phyloP scores from a whole-genome alignment of 805 yeast species.

The Kodamaea kakaduensis region DNA sequence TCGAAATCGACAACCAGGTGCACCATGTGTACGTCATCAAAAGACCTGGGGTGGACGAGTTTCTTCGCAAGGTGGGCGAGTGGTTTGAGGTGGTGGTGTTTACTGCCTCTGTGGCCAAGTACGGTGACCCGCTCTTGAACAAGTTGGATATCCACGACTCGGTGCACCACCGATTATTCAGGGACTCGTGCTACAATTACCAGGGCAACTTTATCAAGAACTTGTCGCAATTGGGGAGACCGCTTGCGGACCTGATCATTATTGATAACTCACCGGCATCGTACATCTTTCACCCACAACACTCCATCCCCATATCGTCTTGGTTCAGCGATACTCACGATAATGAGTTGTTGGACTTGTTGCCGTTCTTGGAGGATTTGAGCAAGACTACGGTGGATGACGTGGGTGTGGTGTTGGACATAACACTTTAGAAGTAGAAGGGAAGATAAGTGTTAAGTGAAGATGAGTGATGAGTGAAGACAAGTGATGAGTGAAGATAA shows the following conservation, averaged over 20 bases:
- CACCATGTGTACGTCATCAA: slow-evolving; percentile 96
- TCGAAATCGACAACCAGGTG: slow-evolving; percentile 86
- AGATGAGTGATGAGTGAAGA: background rate
- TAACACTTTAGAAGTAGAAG: slow-evolving; percentile 38
- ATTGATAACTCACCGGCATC: slow-evolving; percentile 98
- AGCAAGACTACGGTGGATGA: slow-evolving; percentile 72
- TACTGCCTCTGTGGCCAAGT: slow-evolving; percentile 92
- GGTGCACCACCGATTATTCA: slow-evolving; percentile 86
- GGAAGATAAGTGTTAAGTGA: background rate
- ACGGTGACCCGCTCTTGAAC: slow-evolving; percentile 93
- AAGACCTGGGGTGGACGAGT: slow-evolving; percentile 97
- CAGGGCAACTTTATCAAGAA: slow-evolving; percentile 95
- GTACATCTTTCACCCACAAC: slow-evolving; percentile 96
- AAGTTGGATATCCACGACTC: slow-evolving; percentile 72
- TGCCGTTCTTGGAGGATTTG: slow-evolving; percentile 86
- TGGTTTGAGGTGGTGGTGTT: slow-evolving; percentile 93
- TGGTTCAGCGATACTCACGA: slow-evolving; percentile 99
- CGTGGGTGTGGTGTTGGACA: slow-evolving; percentile 81
- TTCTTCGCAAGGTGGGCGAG: slow-evolving; percentile 75
- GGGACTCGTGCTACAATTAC: slow-evolving; percentile 91
- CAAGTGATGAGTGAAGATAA: background rate
- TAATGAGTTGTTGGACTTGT: slow-evolving; percentile 85
- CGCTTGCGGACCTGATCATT: slow-evolving; percentile 77
- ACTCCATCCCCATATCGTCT: slow-evolving; percentile 92
- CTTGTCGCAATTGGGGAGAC: slow-evolving; percentile 90